Evolutionary conservation across 441 rosid species (phyloP).

Genomic region (Lepidium campestre): DNA sequence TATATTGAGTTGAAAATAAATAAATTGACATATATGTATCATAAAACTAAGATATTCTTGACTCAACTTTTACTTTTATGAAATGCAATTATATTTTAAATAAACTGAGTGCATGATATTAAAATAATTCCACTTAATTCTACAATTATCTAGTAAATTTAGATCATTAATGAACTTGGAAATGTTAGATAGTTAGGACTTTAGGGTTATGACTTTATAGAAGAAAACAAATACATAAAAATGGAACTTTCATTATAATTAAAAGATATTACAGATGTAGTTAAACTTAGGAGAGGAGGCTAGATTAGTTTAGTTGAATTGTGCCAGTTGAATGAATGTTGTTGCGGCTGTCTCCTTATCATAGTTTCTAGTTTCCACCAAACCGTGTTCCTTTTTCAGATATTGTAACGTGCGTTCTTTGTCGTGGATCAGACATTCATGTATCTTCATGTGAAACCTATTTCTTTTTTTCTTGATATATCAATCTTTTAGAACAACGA

Average conservation of each 20-base stretch:
- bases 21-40: too few relatives aligned
- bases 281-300: neutral
- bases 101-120: too few relatives aligned
- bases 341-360: conserved; percentile 19
- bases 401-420: conserved; percentile 19
- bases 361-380: conserved; percentile 26
- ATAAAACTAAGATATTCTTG: too few relatives aligned
- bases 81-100: neutral
- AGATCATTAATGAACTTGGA: neutral
- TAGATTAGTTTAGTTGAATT: conserved; percentile 3
- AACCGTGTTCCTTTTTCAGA: conserved; percentile 24
- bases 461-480: neutral
- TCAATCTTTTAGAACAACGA: neutral
- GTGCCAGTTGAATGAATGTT: conserved; percentile 18
- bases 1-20: too few relatives aligned
- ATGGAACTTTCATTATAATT: neutral
- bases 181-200: neutral
- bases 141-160: neutral
- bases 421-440: conserved; percentile 2
- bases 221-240: neutral
- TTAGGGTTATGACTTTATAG: neutral
- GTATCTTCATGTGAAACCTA: neutral
- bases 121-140: neutral
- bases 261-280: neutral
- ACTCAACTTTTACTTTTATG: neutral